Percentiles rank a stretch among this genome's conserved stretches.
phyloP scores from a whole-genome alignment of 495 filamentous ascomycete species.

The Penicillium cataractarum region DNA sequence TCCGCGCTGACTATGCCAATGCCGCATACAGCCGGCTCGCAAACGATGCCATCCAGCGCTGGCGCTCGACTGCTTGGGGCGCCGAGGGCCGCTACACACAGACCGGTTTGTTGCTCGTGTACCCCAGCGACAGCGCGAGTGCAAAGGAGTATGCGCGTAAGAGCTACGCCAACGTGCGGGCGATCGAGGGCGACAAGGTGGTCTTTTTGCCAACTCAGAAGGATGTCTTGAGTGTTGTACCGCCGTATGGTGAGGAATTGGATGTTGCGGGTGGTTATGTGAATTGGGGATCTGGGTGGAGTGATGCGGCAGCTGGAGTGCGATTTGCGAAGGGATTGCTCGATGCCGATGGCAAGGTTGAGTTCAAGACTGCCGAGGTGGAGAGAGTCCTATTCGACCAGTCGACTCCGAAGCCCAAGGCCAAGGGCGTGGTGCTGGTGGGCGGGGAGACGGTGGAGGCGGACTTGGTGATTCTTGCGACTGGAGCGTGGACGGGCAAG shows the following conservation, averaged over 20 bases:
- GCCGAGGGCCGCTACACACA: conserved; percentile 73
- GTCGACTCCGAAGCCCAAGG: conserved; percentile 40
- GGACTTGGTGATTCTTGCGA: conserved; percentile 76
- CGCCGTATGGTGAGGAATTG: conserved; percentile 50
- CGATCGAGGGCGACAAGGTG: conserved; percentile 48
- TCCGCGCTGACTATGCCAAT: conserved; percentile 82
- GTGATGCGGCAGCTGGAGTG: conserved; percentile 76
- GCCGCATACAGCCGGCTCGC: conserved; percentile 72
- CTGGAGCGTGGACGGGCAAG: conserved; percentile 80
- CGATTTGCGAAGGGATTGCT: conserved; percentile 66
- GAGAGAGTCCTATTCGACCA: conserved; percentile 50
- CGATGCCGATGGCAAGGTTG: conserved; percentile 60
- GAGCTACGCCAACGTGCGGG: conserved; percentile 66
- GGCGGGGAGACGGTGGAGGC: conserved; percentile 61
- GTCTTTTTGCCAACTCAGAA: conserved; percentile 48
- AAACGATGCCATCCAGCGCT: conserved; percentile 65
- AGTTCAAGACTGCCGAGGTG: conserved; percentile 66
- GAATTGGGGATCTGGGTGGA: conserved; percentile 82
- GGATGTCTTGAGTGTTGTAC: conserved; percentile 47
- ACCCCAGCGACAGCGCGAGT: conserved; percentile 48
- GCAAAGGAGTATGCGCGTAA: conserved; percentile 66
- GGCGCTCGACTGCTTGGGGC: conserved; percentile 69
- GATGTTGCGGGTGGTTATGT: conserved; percentile 73
- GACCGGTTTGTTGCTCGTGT: conserved; percentile 72
- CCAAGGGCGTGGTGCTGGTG: conserved; percentile 54